These are phyloP conservation scores for Mycena amicta DNA, from an alignment of 768 basidiomycete genomes.

Conservation along the genomic window DNA sequence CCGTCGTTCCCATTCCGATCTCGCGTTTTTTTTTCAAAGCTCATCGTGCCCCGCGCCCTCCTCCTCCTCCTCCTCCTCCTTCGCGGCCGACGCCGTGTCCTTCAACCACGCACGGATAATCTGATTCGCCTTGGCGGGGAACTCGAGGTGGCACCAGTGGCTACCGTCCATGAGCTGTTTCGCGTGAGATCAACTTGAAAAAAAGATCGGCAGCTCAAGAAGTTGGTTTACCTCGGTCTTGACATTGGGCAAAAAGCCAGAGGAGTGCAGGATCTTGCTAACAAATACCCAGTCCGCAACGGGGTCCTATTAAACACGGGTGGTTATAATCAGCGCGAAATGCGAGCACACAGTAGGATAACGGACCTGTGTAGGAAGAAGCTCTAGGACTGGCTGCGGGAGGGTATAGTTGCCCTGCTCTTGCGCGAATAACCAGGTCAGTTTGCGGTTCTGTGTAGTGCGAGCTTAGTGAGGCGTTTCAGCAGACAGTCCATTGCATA, in stretches of 20 bases:
- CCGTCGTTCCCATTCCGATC: too few relatives aligned
- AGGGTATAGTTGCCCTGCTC: slow-evolving; percentile 50
- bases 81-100: not conserved
- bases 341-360: not conserved
- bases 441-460: slow-evolving; percentile 40
- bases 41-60: slow-evolving; percentile 13
- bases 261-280: slow-evolving; percentile 38
- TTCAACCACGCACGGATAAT: slow-evolving; percentile 57
- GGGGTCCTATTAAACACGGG: slow-evolving; percentile 39
- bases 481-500: too few relatives aligned
- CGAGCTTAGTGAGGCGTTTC: too few relatives aligned
- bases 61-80: not conserved
- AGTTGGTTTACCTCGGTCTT: slow-evolving; percentile 37
- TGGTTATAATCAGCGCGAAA: not conserved
- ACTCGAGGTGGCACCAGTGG: slow-evolving; percentile 73
- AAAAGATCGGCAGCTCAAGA: not conserved
- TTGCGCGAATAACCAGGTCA: slow-evolving; percentile 42
- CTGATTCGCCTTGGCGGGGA: slow-evolving; percentile 52
- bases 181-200: not conserved
- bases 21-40: too few relatives aligned
- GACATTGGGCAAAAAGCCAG: slow-evolving; percentile 39
- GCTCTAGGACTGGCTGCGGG: slow-evolving; percentile 44
- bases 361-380: slow-evolving; percentile 42
- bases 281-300: slow-evolving; percentile 47
- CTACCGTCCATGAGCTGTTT: slow-evolving; percentile 53